Evolutionary conservation across 495 filamentous ascomycete species (phyloP).

Genomic region (Acidiella bohemica): DNA sequence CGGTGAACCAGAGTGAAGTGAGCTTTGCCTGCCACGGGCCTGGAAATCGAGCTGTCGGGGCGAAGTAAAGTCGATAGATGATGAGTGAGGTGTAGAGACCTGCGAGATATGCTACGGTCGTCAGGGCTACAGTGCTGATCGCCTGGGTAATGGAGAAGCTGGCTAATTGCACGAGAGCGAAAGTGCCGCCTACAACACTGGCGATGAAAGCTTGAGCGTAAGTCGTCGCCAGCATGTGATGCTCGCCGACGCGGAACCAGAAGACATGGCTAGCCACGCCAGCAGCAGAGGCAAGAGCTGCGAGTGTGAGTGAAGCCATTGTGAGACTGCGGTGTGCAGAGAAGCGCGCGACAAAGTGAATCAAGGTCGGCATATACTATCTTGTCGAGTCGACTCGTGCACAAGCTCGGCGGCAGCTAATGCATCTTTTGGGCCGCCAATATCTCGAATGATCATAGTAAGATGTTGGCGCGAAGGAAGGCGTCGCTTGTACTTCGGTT

Average conservation of each 20-base stretch:
- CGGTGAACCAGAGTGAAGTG: slow-evolving; percentile 28
- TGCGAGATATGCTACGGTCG: slow-evolving; percentile 3
- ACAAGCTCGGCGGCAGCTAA: too few species aligned
- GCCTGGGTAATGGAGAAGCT: not conserved
- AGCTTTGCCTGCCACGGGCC: slow-evolving; percentile 33
- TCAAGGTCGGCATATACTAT: not conserved
- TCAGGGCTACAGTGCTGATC: not conserved
- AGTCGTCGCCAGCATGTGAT: slow-evolving; percentile 1
- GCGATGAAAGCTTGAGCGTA: slow-evolving; percentile 2
- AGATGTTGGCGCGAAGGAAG: too few species aligned
- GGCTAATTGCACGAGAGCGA: slow-evolving; percentile 1
- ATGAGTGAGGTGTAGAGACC: slow-evolving; percentile 34
- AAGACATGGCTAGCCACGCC: slow-evolving; percentile 9
- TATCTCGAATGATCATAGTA: too few species aligned
- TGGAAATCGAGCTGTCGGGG: slow-evolving; percentile 33
- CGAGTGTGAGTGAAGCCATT: not conserved
- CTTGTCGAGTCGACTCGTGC: too few species aligned
- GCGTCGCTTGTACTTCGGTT: too few species aligned
- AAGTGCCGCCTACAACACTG: not conserved
- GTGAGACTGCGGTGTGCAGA: not conserved
- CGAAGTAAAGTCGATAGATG: slow-evolving; percentile 34
- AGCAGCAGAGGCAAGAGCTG: not conserved
- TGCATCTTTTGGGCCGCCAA: too few species aligned
- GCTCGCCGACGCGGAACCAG: slow-evolving; percentile 9
- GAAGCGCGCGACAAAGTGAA: not conserved